Percentiles rank a stretch among this genome's conserved stretches.
Conservation (phyloP, 1,139 yeast genomes). For the Lodderomyces orthopsilosis region DNA sequence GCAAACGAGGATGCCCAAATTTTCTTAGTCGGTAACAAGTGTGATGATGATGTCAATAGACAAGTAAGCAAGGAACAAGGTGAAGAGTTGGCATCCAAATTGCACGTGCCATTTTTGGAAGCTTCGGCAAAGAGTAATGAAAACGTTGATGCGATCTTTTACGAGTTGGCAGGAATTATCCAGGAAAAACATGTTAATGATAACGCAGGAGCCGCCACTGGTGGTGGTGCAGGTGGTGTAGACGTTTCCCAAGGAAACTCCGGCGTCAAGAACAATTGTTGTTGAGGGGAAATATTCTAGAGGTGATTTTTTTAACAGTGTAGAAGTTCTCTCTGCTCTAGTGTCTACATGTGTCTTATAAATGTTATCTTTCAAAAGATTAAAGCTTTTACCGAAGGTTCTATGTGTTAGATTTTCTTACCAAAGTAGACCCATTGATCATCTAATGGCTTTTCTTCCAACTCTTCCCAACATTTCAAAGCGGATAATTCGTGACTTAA, state of each 20-base stretch:
- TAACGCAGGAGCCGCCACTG: slow-evolving; percentile 21
- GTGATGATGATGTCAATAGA: slow-evolving; percentile 77
- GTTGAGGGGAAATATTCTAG: slow-evolving; percentile 20
- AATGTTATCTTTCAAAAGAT: no score
- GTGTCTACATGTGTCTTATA: slow-evolving; percentile 1
- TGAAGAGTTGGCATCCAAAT: slow-evolving; percentile 79
- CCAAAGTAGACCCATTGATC: slow-evolving; percentile 75
- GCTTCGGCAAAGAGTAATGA: slow-evolving; percentile 93
- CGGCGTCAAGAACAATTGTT: slow-evolving; percentile 38
- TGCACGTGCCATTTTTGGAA: slow-evolving; percentile 89
- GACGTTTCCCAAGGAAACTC: slow-evolving; percentile 42
- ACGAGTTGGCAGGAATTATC: slow-evolving; percentile 84
- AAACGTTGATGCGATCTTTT: slow-evolving; percentile 89
- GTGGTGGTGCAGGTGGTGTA: slow-evolving; percentile 33
- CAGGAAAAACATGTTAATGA: slow-evolving; percentile 68
- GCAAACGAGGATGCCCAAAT: slow-evolving; percentile 95
- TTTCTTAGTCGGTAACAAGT: slow-evolving; percentile 91
- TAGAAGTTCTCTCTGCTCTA: no score
- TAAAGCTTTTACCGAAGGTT: no score
- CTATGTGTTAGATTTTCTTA: slow-evolving; percentile 45
- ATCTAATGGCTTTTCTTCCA: slow-evolving; percentile 67
- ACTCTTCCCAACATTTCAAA: slow-evolving; percentile 66
- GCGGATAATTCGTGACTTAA: slow-evolving; percentile 67
- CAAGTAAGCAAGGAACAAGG: slow-evolving; percentile 88
- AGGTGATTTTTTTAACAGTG: no score